Evolutionary conservation across 1,284 basidiomycete genomes (phyloP), one percentile per base, ranked within the genome.

Genomic region (Amanita bisporigera): DNA sequence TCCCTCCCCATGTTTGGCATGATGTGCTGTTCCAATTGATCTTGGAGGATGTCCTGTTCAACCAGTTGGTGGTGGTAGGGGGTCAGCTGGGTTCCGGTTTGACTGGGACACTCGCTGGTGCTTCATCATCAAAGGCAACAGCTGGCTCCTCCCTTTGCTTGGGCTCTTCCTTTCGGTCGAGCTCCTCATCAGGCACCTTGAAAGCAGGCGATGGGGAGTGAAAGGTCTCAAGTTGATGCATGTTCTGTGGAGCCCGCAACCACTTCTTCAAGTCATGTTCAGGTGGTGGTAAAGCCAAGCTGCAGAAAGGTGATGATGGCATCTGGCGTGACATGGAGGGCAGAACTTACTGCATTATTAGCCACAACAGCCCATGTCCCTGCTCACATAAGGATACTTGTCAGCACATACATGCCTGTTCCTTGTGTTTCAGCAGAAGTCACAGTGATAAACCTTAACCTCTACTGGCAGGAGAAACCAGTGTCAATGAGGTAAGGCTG

Each of bases 311-410:
- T n/a, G 55, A 57, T 6, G 55, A 33, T 38, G 55, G 55, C 7
- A 38, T 57, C 55, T 57, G 55, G 55, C 17, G 21, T 17, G 61
- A 71, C 49, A 40, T 31, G 43, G 21, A 68, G 9, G 67, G 68
- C 15, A 33, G 31, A 26, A 17, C 21, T 9, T 68, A 68, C 10
- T 71, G 70, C 43, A 68, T 61, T 15, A 7, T n/a, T n/a, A n/a
- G 14, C 6, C 67, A 47, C 58, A 70, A 71, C 45, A 67, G 70
- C 33, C 38, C 24, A 3, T 31, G 47, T 12, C 33, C 65, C 36
- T 52, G 66, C 29, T 4, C 47, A 10, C 17, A 2, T 58, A 21
- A 24, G 4, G 50, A 47, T 9, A 50, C 55, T 36, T 47, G 52
- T 41, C 7, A n/a, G 7, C 29, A 47, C 14, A 36, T 61, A 15